Base-by-base conservation (phyloP, 225 moss, liverwort and hornwort species). In the Bryum argenteum region DNA sequence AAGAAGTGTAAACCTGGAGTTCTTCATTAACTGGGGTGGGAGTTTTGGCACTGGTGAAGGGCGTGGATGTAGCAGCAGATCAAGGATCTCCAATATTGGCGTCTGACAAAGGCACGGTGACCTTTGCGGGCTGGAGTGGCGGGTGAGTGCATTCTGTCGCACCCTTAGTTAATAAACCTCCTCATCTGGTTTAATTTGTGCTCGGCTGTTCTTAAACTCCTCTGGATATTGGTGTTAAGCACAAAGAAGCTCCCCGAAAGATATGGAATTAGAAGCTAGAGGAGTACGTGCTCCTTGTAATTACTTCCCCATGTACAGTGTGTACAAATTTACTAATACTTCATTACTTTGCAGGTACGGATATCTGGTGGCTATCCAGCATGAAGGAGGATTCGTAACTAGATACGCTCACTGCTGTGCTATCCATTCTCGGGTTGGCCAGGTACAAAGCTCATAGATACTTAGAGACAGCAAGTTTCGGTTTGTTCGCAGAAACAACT, bases 331-430 rank as follows among this genome's bases (percentile, higher is more conserved):
- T 3, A 43, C 14, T 28, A 38, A 10, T 69, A 13, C 63, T 58
- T 58, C 9, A 9, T 17, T 74, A 19, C 43, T 59, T 75, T 66
- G 78, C 78, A 91, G 91, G 42, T 90, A 94, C 55, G 94, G 91
- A 1, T 91, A 91, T 78, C 38, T 94, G 69, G 87, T 94, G 60
- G 78, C 94, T n/a, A 91, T 94, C 67, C 88, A 90, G 69, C 91
- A 91, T 69, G 91, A 91, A 55, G 91, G 90, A 64, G 90, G 91
- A 14, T 91, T 94, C 70, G 81, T 83, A 19, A 94, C 94, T 60
- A 88, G 94, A 91, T 91, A 94, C 45, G 94, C 87, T 37, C 94
- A 94, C 66, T 94, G 91, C 67, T 94, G 94, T 85, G 87, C 91
- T 66, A 90, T 94, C 65, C 94, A 94, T 85, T 88, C 94, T 60